Conservation (phyloP, 1,284 basidiomycete genomes). For the Microbotryum intermedium region DNA sequence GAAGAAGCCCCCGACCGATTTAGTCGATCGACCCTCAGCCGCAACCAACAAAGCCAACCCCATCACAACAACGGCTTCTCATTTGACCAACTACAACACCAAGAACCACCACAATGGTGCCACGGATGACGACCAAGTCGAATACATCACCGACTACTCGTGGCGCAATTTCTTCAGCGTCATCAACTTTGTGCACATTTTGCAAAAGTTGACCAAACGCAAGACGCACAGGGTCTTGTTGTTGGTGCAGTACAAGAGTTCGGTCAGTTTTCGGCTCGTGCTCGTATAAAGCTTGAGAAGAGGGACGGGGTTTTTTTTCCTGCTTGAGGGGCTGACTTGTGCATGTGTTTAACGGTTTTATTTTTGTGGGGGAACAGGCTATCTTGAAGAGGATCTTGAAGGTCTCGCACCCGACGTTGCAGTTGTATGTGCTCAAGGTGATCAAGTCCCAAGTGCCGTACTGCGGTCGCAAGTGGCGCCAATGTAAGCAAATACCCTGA, state of each 20-base stretch:
- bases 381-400: constrained; percentile 89
- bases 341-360: neutral
- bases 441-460: constrained; percentile 99
- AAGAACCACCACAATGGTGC: no score
- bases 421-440: constrained; percentile 92
- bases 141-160: constrained; percentile 85
- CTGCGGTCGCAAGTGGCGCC: constrained; percentile 95
- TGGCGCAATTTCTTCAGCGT: constrained; percentile 97
- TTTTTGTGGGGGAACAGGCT: constrained; percentile 57
- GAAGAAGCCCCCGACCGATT: no score
- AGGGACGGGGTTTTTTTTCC: neutral
- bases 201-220: constrained; percentile 95
- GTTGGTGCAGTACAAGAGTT: constrained; percentile 97
- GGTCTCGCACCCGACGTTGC: constrained; percentile 87
- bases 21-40: no score
- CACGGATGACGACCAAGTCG: constrained; percentile 66
- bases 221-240: constrained; percentile 90
- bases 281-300: no score
- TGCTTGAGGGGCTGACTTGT: neutral
- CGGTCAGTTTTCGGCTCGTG: constrained; percentile 51
- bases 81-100: neutral
- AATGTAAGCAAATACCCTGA: constrained; percentile 53
- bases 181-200: constrained; percentile 97
- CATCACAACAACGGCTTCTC: no score
- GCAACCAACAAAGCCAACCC: no score